Percentiles rank a stretch among this genome's conserved stretches.
phyloP scores from a whole-genome alignment of 148 eudicot species.

The Amaranthus cruentus region DNA sequence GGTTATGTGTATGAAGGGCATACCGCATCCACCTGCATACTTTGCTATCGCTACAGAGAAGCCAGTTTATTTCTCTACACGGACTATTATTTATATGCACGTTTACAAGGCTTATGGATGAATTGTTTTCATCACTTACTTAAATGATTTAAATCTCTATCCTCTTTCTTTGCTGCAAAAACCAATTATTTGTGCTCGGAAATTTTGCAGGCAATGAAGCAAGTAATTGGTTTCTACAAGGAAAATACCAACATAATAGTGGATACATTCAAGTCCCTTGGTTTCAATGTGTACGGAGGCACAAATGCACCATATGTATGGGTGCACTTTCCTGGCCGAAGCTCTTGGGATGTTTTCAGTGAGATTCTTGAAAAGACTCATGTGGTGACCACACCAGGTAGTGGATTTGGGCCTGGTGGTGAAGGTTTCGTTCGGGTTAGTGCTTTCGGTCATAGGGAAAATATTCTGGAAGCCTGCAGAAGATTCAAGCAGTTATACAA shows the following conservation, averaged over 20 bases:
- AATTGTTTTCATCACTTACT: background rate
- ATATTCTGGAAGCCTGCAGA: conserved; percentile 83
- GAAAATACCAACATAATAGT: conserved; percentile 76
- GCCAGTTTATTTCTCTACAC: too few species aligned
- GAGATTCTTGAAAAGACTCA: conserved; percentile 95
- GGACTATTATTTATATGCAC: too few species aligned
- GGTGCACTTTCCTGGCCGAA: conserved; percentile 87
- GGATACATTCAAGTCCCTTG: conserved; percentile 82
- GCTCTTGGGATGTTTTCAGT: conserved; percentile 89
- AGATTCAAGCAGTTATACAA: conserved; percentile 87
- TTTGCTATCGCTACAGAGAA: too few species aligned
- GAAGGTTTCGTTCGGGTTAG: conserved; percentile 86
- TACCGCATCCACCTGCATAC: too few species aligned
- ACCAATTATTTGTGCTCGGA: background rate
- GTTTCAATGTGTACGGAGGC: conserved; percentile 83
- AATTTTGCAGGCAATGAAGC: conserved; percentile 72
- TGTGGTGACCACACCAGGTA: conserved; percentile 77
- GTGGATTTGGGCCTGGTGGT: conserved; percentile 87
- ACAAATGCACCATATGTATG: conserved; percentile 89
- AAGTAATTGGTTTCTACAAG: conserved; percentile 83
- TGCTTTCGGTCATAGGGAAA: conserved; percentile 74
- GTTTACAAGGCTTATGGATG: too few species aligned
- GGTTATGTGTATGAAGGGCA: too few species aligned
- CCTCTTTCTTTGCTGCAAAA: background rate
- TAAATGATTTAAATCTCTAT: background rate